Conservation (phyloP, 352 stramenopile species). For the Pythium vanterpoolii region DNA sequence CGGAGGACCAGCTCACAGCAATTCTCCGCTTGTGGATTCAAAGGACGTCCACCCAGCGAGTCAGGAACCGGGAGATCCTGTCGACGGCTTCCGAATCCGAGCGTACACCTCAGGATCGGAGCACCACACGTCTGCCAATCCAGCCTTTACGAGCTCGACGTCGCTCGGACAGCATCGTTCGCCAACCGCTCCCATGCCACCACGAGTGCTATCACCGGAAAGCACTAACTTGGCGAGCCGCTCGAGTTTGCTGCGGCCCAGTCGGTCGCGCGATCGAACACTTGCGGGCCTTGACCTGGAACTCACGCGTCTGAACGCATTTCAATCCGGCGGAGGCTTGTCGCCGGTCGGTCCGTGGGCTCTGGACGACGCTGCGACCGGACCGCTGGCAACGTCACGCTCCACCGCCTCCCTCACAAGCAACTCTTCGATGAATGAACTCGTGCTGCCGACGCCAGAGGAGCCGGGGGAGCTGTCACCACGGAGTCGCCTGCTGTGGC, state of each 20-base stretch:
- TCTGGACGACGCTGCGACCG: slow-evolving; percentile 16
- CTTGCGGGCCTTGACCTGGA: slow-evolving; percentile 17
- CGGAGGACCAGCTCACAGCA: not conserved
- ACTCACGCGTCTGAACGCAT: not conserved
- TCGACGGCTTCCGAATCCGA: slow-evolving; percentile 19
- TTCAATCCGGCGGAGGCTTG: not conserved
- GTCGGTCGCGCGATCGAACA: slow-evolving; percentile 1
- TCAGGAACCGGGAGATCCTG: not conserved
- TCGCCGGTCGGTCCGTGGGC: slow-evolving; percentile 59
- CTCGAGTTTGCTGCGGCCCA: not conserved
- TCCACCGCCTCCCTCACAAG: slow-evolving; percentile 4
- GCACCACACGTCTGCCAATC: not conserved
- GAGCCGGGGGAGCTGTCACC: slow-evolving; percentile 33
- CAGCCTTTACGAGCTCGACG: slow-evolving; percentile 25
- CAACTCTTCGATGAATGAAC: not conserved
- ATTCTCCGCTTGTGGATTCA: not conserved
- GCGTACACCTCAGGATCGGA: slow-evolving; percentile 8
- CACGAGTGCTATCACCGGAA: not conserved
- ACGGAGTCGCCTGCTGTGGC: slow-evolving; percentile 58
- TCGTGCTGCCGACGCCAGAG: not conserved
- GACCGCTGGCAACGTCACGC: slow-evolving; percentile 12
- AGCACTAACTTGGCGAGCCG: too few species aligned
- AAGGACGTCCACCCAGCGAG: not conserved
- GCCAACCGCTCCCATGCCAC: not conserved
- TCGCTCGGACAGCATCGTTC: slow-evolving; percentile 9